Evolutionary conservation across 1,284 basidiomycete species (phyloP).

Genomic region (Ustilago trichophora): DNA sequence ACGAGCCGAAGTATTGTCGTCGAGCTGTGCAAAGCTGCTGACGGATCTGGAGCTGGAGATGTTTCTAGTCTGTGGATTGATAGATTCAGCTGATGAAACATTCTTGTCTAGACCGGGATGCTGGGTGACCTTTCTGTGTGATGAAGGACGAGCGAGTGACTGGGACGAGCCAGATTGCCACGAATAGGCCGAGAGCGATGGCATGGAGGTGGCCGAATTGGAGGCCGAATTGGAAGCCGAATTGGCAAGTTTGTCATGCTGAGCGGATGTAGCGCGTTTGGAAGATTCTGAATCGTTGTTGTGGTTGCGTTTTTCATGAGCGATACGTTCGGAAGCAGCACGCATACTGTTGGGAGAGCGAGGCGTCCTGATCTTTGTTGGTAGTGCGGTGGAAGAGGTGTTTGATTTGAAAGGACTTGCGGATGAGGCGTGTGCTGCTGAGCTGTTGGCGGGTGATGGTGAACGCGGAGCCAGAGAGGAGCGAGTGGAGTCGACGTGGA

Average conservation of each 20-base stretch:
- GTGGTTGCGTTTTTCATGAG: not conserved
- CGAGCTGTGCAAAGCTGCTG: conserved; percentile 5
- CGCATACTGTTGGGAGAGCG: not conserved
- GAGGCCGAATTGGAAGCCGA: too few relatives aligned
- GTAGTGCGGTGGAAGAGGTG: not conserved
- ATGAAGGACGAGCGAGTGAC: not conserved
- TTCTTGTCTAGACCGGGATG: not conserved
- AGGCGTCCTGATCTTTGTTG: not conserved
- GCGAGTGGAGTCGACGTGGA: conserved; percentile 5
- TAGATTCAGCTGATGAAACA: not conserved
- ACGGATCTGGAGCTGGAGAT: conserved; percentile 16
- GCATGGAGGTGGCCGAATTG: not conserved
- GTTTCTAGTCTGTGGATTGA: not conserved
- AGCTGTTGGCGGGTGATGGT: not conserved
- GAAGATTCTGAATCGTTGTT: not conserved
- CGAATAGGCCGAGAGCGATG: conserved; percentile 2
- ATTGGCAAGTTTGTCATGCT: not conserved
- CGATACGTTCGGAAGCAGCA: not conserved
- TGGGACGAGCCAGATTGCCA: not conserved
- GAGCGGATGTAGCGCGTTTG: not conserved
- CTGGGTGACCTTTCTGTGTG: not conserved
- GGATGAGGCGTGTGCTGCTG: not conserved
- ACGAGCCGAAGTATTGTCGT: conserved; percentile 3
- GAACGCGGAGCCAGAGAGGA: not conserved
- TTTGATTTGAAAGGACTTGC: not conserved